These are phyloP conservation scores for Diaporthe sp. DNA, from an alignment of 2,329 filamentous ascomycete species.

Conservation along the genomic window DNA sequence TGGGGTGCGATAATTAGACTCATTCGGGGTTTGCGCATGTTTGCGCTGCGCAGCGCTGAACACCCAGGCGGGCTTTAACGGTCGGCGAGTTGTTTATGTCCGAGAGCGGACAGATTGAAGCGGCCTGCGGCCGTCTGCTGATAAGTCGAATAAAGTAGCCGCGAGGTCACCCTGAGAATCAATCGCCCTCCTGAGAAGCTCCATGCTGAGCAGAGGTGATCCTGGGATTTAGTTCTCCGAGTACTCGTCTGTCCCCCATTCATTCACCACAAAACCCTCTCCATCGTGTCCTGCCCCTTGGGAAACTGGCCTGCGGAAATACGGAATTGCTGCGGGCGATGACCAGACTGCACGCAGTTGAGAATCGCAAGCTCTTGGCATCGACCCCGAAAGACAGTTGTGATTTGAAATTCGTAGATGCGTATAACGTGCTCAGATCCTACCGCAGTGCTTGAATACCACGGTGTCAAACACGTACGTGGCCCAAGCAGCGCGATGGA, in stretches of 20 bases:
- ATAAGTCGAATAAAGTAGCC: constrained; percentile 32
- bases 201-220: constrained; percentile 1
- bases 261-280: background rate
- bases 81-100: constrained; percentile 57
- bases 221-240: constrained; percentile 3
- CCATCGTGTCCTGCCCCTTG: background rate
- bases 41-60: constrained; percentile 21
- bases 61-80: constrained; percentile 43
- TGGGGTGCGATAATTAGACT: constrained; percentile 34
- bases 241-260: background rate
- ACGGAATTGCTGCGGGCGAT: constrained; percentile 14
- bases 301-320: constrained; percentile 1
- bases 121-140: constrained; percentile 34
- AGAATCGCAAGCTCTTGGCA: background rate
- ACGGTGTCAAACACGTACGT: constrained; percentile 26
- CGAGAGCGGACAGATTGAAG: constrained; percentile 46
- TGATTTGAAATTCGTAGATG: background rate
- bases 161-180: constrained; percentile 27
- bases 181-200: constrained; percentile 19
- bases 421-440: constrained; percentile 1
- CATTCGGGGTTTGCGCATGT: constrained; percentile 34
- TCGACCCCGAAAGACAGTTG: background rate
- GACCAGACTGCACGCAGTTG: background rate
- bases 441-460: constrained; percentile 13
- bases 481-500: background rate